Conservation (phyloP, 2,329 filamentous ascomycete genomes). For the Phialophora chinensis region DNA sequence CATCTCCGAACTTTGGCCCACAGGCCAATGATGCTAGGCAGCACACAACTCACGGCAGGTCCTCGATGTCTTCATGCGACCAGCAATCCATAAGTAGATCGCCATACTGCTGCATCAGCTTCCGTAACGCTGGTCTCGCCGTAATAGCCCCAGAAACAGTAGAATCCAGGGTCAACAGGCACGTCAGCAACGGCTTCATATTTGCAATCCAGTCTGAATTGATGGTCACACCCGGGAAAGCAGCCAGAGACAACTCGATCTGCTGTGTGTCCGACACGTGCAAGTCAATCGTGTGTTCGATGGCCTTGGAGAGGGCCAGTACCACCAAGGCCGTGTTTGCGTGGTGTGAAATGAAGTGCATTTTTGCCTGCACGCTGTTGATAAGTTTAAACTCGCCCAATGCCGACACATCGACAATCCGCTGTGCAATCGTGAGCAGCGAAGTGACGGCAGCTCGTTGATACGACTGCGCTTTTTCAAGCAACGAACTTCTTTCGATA, state of each 20-base stretch:
- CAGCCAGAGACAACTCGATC: neutral
- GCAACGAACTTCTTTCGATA: slow-evolving; percentile 1
- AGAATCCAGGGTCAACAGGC: slow-evolving; percentile 22
- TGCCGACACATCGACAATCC: slow-evolving; percentile 28
- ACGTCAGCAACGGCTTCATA: slow-evolving; percentile 28
- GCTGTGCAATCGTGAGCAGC: slow-evolving; percentile 23
- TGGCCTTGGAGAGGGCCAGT: slow-evolving; percentile 25
- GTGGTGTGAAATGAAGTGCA: slow-evolving; percentile 30
- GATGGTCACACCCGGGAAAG: neutral
- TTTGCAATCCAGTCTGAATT: slow-evolving; percentile 22
- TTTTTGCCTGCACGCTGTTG: slow-evolving; percentile 28
- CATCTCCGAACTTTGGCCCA: neutral
- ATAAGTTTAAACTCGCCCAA: slow-evolving; percentile 27
- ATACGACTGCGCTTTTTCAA: slow-evolving; percentile 16
- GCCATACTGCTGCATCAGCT: slow-evolving; percentile 28
- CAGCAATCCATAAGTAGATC: slow-evolving; percentile 31
- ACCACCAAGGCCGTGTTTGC: slow-evolving; percentile 29
- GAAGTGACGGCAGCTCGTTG: slow-evolving; percentile 23
- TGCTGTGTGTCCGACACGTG: slow-evolving; percentile 8
- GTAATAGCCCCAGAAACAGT: slow-evolving; percentile 29
- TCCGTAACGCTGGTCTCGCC: slow-evolving; percentile 23
- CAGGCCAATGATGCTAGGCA: neutral
- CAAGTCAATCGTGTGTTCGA: slow-evolving; percentile 30
- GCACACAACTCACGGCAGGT: slow-evolving; percentile 2
- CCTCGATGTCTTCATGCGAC: slow-evolving; percentile 21